Evolutionary conservation across 1,284 basidiomycete genomes (phyloP), one percentile per base, ranked within the genome.

Genomic region (Ceratobasidium sp.): DNA sequence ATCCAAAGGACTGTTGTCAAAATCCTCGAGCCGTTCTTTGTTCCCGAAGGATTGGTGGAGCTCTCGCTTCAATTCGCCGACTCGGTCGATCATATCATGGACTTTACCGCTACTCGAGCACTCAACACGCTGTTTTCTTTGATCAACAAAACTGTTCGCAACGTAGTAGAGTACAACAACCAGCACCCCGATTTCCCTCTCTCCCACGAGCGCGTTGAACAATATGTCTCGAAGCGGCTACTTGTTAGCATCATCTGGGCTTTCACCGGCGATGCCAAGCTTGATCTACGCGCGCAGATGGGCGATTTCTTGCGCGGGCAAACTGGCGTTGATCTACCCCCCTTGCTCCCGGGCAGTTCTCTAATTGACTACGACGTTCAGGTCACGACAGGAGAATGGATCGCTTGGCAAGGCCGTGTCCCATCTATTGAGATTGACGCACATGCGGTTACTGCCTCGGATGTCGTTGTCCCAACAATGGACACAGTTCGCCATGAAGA

Each of bases 401-500:
- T 90, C 35, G 86, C 93, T 26, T 99, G 98, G 98, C 93, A 96
- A 80, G 89, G 92, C 42, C 89, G 92, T 77, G 98, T 99, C 0
- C 97, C 97, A 0, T 91, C 92, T 53, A 94, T 99, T 81, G 98
- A 99, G 82, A 97, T 99, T 77, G 98, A 99, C 81, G 94, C 97
- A 0, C 96, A 98, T 81, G 91, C 95, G 1, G 95, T 99, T 78
- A 97, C 96, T 2, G 94, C 96, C 1, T 92, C 97, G 4, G 98
- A 99, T 82, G 91, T 98, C 1, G 98, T 99, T 79, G 96, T 99
- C 42, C 98, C 98, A 0, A 99, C 98, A 1, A 92, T 99, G 86
- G 98, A 99, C 82, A 99, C 98, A 2, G 93, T 99, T 47, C 95
- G 98, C 45, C 98, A 99, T 83, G 98, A 99, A 83, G 97, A 99